Evolutionary conservation across 345 rosid genomes (phyloP).

Genomic region (Excoecaria agallocha): DNA sequence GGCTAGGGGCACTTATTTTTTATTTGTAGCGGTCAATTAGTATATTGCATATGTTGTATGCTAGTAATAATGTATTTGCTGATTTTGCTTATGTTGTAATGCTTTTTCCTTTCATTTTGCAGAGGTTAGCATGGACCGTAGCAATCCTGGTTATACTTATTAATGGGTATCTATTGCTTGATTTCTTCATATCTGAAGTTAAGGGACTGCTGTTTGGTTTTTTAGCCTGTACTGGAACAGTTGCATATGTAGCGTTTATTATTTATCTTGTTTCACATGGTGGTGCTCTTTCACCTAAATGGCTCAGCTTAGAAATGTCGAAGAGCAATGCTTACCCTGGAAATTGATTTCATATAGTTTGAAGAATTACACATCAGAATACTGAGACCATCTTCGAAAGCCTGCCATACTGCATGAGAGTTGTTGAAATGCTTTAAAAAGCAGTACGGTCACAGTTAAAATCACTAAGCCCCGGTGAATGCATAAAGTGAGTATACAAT

Average conservation of each 20-base stretch:
- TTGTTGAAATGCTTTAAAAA: background rate
- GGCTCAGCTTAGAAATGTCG: constrained; percentile 44
- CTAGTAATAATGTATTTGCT: background rate
- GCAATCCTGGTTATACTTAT: constrained; percentile 75
- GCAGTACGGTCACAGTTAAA: background rate
- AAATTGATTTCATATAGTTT: constrained; percentile 6
- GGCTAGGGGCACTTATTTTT: background rate
- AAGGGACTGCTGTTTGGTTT: constrained; percentile 51
- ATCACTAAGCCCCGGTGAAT: constrained; percentile 15
- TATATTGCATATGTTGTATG: background rate
- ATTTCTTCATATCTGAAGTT: constrained; percentile 74
- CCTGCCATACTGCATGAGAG: constrained; percentile 8
- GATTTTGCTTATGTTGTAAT: constrained; percentile 9
- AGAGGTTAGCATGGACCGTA: constrained; percentile 88
- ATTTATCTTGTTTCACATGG: constrained; percentile 58
- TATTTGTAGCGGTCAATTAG: background rate
- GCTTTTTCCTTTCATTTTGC: constrained; percentile 16
- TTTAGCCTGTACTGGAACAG: constrained; percentile 47
- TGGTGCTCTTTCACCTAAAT: constrained; percentile 38
- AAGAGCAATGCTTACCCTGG: constrained; percentile 6
- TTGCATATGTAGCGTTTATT: constrained; percentile 64
- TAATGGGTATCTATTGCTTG: constrained; percentile 75
- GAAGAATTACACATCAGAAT: background rate
- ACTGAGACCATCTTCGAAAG: background rate
- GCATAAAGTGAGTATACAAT: constrained; percentile 12